phyloP scores from a whole-genome alignment of 2,329 filamentous ascomycete genomes.

The Stenocarpella maydis region DNA sequence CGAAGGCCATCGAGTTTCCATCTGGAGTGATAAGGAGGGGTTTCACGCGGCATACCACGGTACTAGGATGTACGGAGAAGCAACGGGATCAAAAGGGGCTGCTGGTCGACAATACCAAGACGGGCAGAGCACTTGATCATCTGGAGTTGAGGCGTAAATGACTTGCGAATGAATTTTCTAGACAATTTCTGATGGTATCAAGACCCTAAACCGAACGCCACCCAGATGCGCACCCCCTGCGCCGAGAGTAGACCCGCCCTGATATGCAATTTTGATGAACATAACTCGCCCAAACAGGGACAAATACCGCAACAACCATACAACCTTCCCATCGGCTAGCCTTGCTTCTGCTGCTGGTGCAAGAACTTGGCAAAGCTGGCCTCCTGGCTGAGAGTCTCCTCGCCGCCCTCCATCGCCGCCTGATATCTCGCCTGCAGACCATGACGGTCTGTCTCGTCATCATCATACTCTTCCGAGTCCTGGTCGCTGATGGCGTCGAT shows the following conservation, averaged over 20 bases:
- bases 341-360: conserved; percentile 49
- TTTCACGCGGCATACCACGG: background rate
- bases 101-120: background rate
- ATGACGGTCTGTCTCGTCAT: conserved; percentile 67
- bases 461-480: conserved; percentile 64
- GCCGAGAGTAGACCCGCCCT: conserved; percentile 7
- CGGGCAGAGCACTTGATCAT: conserved; percentile 13
- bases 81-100: background rate
- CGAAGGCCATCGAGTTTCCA: background rate
- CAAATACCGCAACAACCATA: background rate
- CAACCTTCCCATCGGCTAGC: background rate
- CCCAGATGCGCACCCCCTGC: conserved; percentile 36
- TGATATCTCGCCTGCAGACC: conserved; percentile 80
- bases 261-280: conserved; percentile 39
- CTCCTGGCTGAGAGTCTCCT: conserved; percentile 59
- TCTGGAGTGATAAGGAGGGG: background rate
- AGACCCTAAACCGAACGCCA: conserved; percentile 39
- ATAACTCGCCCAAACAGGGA: background rate
- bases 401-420: conserved; percentile 72
- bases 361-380: conserved; percentile 71
- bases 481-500: conserved; percentile 58
- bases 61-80: background rate
- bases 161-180: conserved; percentile 32
- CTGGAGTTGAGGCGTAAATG: conserved; percentile 32
- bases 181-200: conserved; percentile 39